These are phyloP conservation scores for Coriolopsis trogii DNA, from an alignment of 1,284 basidiomycete genomes.

Conservation along the genomic window DNA sequence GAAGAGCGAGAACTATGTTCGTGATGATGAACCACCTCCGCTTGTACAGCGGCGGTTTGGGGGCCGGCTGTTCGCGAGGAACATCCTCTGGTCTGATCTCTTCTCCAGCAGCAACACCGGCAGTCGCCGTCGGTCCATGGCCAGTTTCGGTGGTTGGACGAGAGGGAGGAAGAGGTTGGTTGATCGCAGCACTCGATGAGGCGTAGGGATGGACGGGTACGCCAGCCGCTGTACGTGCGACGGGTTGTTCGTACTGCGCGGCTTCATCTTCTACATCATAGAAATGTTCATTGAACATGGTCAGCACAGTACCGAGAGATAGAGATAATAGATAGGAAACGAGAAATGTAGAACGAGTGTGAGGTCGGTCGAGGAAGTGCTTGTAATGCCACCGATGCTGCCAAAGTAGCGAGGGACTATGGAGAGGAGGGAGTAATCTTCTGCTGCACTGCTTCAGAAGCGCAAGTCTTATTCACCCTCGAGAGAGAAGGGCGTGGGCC, in stretches of 20 bases:
- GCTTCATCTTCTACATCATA: conserved; percentile 9
- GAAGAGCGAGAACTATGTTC: conserved; percentile 37
- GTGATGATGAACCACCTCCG: conserved; percentile 51
- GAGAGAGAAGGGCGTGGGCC: too few relatives aligned
- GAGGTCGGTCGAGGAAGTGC: too few relatives aligned
- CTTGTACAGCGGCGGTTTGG: conserved; percentile 38
- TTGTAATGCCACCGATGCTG: too few relatives aligned
- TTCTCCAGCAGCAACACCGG: neutral
- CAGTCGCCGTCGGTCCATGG: neutral
- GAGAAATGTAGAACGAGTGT: too few relatives aligned
- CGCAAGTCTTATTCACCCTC: too few relatives aligned
- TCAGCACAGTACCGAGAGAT: conserved; percentile 2
- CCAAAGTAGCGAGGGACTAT: too few relatives aligned
- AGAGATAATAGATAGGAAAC: neutral
- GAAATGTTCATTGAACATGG: conserved; percentile 1
- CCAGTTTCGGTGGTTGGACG: neutral
- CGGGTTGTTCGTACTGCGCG: neutral
- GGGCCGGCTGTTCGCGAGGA: conserved; percentile 6
- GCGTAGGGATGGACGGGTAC: conserved; percentile 20
- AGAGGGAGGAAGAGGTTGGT: neutral
- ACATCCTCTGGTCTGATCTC: conserved; percentile 18
- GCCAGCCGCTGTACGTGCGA: conserved; percentile 15
- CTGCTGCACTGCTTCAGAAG: too few relatives aligned
- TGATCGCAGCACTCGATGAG: conserved; percentile 10
- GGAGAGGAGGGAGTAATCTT: too few relatives aligned